Conservation (phyloP, 441 rosid genomes). For the Corymbia calophylla region DNA sequence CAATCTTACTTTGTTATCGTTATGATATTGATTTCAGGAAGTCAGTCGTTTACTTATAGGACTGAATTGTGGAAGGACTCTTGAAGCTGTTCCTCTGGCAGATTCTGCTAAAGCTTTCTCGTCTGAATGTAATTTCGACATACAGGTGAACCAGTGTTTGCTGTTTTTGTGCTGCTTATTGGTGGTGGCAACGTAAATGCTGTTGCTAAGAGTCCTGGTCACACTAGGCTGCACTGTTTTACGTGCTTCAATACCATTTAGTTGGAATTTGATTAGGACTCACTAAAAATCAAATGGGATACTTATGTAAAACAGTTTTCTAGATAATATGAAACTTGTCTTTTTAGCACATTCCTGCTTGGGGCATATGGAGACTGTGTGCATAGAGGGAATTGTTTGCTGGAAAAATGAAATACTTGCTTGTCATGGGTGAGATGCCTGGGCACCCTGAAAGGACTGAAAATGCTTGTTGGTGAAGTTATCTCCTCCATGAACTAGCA, state of each 20-base stretch:
- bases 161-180: not conserved
- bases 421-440: not conserved
- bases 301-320: not conserved
- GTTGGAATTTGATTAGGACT: not conserved
- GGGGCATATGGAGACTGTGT: not conserved
- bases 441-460: not conserved
- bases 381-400: not conserved
- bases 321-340: not conserved
- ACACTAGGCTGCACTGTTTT: not conserved
- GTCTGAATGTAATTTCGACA: slow-evolving; percentile 56
- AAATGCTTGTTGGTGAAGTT: not conserved
- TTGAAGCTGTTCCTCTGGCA: slow-evolving; percentile 36
- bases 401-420: not conserved
- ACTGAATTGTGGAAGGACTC: slow-evolving; percentile 61
- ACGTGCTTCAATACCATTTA: not conserved
- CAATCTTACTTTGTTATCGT: not conserved
- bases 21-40: slow-evolving; percentile 41
- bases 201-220: not conserved
- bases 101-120: slow-evolving; percentile 51
- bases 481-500: not conserved
- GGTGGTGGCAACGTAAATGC: not conserved
- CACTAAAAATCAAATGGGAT: not conserved
- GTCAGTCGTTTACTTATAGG: slow-evolving; percentile 75
- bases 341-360: not conserved
- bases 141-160: slow-evolving; percentile 40